Percentiles rank a stretch among this genome's conserved stretches.
phyloP scores from a whole-genome alignment of 2,329 filamentous ascomycete species.

The Cercospora zeina region DNA sequence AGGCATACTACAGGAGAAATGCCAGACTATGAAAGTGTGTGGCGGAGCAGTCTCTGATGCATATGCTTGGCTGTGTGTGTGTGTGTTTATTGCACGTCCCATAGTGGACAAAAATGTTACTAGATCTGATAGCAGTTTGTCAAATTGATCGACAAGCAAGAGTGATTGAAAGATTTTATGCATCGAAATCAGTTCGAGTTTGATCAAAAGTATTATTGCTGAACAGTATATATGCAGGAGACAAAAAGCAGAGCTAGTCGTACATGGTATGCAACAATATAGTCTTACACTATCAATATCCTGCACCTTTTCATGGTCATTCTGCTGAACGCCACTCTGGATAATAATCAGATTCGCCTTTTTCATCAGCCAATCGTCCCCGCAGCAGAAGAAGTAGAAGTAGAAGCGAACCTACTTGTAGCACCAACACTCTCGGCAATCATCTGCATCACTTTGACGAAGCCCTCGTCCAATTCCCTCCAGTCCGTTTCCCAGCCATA shows the following conservation, averaged over 20 bases:
- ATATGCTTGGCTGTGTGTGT: not conserved
- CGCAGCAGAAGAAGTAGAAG: not conserved
- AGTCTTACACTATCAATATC: too few relatives aligned
- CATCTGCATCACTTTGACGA: constrained; percentile 14
- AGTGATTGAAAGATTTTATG: too few relatives aligned
- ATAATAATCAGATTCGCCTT: not conserved
- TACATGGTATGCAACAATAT: too few relatives aligned
- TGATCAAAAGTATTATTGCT: too few relatives aligned
- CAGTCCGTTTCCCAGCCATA: constrained; percentile 19
- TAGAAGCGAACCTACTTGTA: too few relatives aligned
- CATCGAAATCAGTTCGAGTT: too few relatives aligned
- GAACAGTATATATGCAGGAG: too few relatives aligned
- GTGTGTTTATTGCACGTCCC: not conserved
- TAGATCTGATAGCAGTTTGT: not conserved
- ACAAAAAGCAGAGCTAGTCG: too few relatives aligned
- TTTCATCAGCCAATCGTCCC: not conserved
- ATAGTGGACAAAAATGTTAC: not conserved
- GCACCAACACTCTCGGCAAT: not conserved
- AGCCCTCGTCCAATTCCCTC: constrained; percentile 3
- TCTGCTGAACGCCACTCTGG: too few relatives aligned
- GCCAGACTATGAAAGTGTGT: not conserved
- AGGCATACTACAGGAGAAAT: not conserved
- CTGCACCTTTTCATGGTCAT: too few relatives aligned
- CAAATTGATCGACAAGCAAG: not conserved
- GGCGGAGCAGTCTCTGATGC: not conserved